Conservation (phyloP, 805 yeast genomes). For the Jamesozyma hellenica region DNA sequence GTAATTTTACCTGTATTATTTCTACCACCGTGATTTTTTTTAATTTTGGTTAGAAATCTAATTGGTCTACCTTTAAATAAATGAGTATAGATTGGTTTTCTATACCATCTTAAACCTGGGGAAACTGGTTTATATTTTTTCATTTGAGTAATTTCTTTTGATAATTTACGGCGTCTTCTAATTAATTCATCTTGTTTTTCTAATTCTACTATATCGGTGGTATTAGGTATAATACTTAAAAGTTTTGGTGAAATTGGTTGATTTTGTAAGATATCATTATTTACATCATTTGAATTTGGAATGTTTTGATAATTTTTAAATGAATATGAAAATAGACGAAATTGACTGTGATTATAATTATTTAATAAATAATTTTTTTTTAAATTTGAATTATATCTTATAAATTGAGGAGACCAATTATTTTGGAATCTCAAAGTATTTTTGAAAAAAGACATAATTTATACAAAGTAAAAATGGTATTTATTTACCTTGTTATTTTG, state of each 20-base stretch:
- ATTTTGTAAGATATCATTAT: too few relatives aligned
- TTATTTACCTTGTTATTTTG: too few relatives aligned
- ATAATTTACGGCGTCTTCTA: constrained; percentile 61
- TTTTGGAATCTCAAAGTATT: background rate
- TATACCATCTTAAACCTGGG: constrained; percentile 83
- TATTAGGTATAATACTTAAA: constrained; percentile 34
- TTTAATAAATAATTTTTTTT: too few relatives aligned
- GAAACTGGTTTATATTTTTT: constrained; percentile 71
- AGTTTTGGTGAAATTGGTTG: constrained; percentile 15
- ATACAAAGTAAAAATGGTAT: too few relatives aligned
- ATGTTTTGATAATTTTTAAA: too few relatives aligned
- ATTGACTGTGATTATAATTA: too few relatives aligned
- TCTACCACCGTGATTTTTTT: constrained; percentile 74
- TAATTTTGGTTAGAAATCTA: constrained; percentile 61
- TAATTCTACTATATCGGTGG: constrained; percentile 51
- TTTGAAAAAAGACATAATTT: background rate
- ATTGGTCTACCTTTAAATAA: constrained; percentile 80
- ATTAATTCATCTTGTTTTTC: constrained; percentile 70
- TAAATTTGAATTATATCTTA: too few relatives aligned
- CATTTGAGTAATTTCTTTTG: constrained; percentile 59
- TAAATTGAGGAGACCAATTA: background rate
- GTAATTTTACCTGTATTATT: constrained; percentile 82
- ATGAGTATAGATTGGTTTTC: constrained; percentile 78
- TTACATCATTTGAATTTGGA: too few relatives aligned
- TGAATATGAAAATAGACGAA: too few relatives aligned